phyloP scores from a whole-genome alignment of 2,329 filamentous ascomycete species.

The Trichoderma oligosporum region DNA sequence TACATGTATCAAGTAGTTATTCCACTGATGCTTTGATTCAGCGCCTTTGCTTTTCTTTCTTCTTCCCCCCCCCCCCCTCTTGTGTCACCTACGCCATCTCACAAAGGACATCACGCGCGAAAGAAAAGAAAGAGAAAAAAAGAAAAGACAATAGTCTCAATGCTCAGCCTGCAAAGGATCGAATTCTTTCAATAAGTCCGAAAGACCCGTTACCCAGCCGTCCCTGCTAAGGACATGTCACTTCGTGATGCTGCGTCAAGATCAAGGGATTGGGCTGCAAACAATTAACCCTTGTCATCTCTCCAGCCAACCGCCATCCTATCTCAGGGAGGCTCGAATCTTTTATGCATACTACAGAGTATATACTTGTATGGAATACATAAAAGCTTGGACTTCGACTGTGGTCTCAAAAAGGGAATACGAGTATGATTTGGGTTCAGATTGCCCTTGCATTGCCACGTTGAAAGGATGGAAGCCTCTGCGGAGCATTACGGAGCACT shows the following conservation, averaged over 20 bases:
- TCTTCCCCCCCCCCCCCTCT: not conserved
- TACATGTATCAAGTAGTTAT: too few species aligned
- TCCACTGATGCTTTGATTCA: not conserved
- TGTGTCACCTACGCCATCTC: not conserved
- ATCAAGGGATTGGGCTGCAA: not conserved
- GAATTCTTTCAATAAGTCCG: not conserved
- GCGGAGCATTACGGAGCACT: not conserved
- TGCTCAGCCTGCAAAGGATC: not conserved
- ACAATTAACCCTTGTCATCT: not conserved
- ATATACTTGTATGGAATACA: not conserved
- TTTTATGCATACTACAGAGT: slow-evolving; percentile 12
- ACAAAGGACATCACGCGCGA: not conserved
- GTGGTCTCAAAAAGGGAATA: not conserved
- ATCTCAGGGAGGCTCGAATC: too few species aligned
- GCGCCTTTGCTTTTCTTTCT: not conserved
- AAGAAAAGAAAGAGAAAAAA: not conserved
- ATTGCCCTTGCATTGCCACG: slow-evolving; percentile 10
- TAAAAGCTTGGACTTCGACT: not conserved
- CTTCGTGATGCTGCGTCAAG: not conserved
- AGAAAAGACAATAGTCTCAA: not conserved
- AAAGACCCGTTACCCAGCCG: not conserved
- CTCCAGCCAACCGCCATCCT: not conserved
- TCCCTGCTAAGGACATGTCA: slow-evolving; percentile 5
- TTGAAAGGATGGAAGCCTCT: not conserved
- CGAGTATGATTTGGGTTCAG: not conserved